Base-by-base conservation (phyloP, 169 alveolate genomes). In the Babesia gibsoni region DNA sequence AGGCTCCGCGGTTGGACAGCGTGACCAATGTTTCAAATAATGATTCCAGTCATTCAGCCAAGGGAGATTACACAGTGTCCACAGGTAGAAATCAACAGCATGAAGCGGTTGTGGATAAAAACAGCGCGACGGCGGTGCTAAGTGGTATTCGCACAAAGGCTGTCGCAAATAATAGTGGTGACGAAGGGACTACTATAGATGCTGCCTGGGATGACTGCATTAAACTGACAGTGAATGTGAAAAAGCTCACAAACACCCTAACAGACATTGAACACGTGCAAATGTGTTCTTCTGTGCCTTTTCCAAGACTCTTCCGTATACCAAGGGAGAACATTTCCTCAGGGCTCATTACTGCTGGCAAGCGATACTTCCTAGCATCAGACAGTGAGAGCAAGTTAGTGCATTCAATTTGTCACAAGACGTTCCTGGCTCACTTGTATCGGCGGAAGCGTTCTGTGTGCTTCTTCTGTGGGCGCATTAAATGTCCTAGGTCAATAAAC, bases 191-290 rank as follows among this genome's bases (percentile, higher is more conserved):
- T 3, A 58, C 53, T 45, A 33, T 61, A 4, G 72, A 61, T 30
- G 50, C 50, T 1, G 18, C 32, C 4, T 67, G 39, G 22, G 32
- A 50, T 3, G 80, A 67, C 42, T 46, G 39, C n/a, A 75, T 75
- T 41, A 27, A 29, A 18, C 25, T 75, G 72, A 30, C 16, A 29
- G 27, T 75, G 18, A 42, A 49, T 32, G 52, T 48, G 29, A 22
- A n/a, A 25, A 52, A 52, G 54, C 59, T 75, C 32, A 75, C 52
- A 37, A 48, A 69, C 41, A 65, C 48, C 20, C 73, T 75, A n/a
- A 65, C 68, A 16, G 84, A 75, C 49, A 75, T 75, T 35, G 84
- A 68, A 30, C 84, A 75, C 52, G 80, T 66, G 45, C 80, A 75
- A 45, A 75, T 75, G 84, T 65, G 53, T 12, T 64, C 84, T 4